phyloP scores from a whole-genome alignment of 75 land plant species.

The Pinus taeda region DNA sequence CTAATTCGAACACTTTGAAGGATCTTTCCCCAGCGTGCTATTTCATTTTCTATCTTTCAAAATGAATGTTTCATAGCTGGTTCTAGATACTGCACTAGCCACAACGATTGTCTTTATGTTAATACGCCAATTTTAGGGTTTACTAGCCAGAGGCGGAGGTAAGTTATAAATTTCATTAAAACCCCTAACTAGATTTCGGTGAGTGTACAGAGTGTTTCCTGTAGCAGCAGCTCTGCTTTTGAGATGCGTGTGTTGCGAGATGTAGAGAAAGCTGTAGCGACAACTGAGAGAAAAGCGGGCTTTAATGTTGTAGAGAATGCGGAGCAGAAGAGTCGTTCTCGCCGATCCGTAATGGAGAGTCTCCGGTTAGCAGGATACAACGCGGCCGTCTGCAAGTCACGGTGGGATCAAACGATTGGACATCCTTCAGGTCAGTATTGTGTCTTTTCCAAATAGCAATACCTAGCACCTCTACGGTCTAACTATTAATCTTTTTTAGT shows the following conservation, averaged over 20 bases:
- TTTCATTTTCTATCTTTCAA: slow-evolving; percentile 8
- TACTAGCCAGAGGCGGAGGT: not conserved
- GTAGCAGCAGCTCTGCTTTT: too few relatives aligned
- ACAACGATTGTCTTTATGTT: not conserved
- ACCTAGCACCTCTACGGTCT: too few relatives aligned
- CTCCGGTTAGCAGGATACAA: slow-evolving; percentile 44
- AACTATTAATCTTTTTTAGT: too few relatives aligned
- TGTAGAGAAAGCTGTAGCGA: too few relatives aligned
- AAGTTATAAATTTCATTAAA: not conserved
- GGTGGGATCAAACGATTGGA: slow-evolving; percentile 51
- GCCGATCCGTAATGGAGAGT: slow-evolving; percentile 28
- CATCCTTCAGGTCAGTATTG: slow-evolving; percentile 30
- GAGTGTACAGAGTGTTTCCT: not conserved
- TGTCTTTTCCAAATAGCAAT: not conserved
- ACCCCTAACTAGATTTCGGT: not conserved
- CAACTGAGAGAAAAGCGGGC: too few relatives aligned
- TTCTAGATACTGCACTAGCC: slow-evolving; percentile 24
- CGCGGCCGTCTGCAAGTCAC: slow-evolving; percentile 73
- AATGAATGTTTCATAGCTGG: not conserved
- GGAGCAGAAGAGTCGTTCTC: not conserved
- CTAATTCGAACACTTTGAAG: too few relatives aligned
- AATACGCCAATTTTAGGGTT: not conserved
- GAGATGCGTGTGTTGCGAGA: too few relatives aligned
- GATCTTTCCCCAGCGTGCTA: too few relatives aligned
- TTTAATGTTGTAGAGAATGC: not conserved